Evolutionary conservation across 2,329 filamentous ascomycete genomes (phyloP), one percentile per base, ranked within the genome.

Genomic region (Hypoxylon sp.): DNA sequence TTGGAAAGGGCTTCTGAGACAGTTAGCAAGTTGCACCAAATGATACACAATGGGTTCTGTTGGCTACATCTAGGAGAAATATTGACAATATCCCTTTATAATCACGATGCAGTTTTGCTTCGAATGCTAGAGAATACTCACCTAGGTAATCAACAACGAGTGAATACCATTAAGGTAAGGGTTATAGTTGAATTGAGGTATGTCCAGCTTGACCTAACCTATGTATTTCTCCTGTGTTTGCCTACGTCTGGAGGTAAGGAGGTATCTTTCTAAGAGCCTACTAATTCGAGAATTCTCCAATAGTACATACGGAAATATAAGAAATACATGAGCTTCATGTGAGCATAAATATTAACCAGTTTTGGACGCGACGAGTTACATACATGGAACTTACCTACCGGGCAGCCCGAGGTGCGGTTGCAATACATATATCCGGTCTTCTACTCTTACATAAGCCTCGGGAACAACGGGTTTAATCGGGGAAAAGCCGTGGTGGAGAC

Each of bases 391-490:
- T n/a, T n/a, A n/a, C n/a, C n/a, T n/a, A n/a, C n/a, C n/a, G n/a
- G n/a, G n/a, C n/a, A n/a, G n/a, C n/a, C n/a, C n/a, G n/a, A n/a
- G 36, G 36, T 40, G 20, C 2, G 16, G 18, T 40, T 20, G 7
- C 6, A 40, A 40, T 40, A 40, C n/a, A 40, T 40, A 40, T 20
- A 40, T 40, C 33, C 36, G 9, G 26, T 30, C 24, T 40, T 24
- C 28, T 26, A 26, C 11, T 24, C 8, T 54, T 67, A 63, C 16
- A 28, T 64, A 64, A 69, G 60, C 52, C 4, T 54, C 66, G 64
- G 67, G 38, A 33, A 68, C 65, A 70, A 67, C 68, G 68, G 68
- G 68, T 51, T 30, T 68, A 68, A 70, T 61, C 68, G 68, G 66
- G 61, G 61, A 61, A 59, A 69, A 63, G 26, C 60, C 33, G 36